phyloP scores from a whole-genome alignment of 129 eudicot species.

The Arctium minus region DNA sequence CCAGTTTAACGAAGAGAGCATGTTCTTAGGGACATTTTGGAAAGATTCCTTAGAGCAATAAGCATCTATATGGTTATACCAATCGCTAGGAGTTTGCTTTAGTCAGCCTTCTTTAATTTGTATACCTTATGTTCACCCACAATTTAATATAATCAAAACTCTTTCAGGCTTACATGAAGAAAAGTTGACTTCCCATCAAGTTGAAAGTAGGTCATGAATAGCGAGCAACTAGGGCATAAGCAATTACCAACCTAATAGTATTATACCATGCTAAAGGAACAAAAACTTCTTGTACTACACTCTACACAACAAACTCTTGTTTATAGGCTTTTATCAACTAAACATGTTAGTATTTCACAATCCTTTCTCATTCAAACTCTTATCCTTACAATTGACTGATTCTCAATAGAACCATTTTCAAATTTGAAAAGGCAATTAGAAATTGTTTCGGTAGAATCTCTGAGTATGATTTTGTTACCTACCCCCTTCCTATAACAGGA shows the following conservation, averaged over 20 bases:
- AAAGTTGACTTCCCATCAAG: neutral
- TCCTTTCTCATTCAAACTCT: neutral
- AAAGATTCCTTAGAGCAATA: neutral
- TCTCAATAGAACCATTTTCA: neutral
- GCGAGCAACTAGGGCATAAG: neutral
- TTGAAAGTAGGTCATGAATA: neutral
- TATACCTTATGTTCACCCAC: neutral
- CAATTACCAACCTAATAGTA: neutral
- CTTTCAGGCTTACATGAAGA: neutral
- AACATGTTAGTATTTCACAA: neutral
- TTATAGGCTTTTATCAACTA: neutral
- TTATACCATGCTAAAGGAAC: neutral
- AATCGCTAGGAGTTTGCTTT: neutral
- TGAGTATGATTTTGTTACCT: neutral
- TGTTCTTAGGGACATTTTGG: neutral
- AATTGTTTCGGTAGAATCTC: neutral
- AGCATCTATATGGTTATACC: neutral
- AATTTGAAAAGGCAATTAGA: too few species aligned
- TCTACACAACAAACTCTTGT: too few species aligned
- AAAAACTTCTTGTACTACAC: neutral
- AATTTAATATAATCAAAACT: neutral
- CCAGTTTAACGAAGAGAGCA: neutral
- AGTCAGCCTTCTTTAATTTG: neutral
- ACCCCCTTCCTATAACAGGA: neutral
- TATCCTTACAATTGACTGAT: neutral